Evolutionary conservation across 31 red algal genomes (phyloP).

Genomic region (Odonthalia washingtoniensis): DNA sequence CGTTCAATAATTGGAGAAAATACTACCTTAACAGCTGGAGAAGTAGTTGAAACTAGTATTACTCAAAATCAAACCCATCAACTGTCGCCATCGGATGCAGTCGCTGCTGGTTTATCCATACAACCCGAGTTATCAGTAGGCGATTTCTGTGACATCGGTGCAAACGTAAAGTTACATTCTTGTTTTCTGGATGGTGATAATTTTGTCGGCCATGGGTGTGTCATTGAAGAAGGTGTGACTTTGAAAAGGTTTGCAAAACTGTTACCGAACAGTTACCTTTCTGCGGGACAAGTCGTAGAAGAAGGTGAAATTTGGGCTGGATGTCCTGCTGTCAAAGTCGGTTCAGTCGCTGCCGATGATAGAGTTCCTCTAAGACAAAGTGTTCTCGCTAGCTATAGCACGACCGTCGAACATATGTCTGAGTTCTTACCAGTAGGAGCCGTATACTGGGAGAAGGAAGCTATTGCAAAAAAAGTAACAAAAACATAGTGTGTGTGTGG

Average conservation of each 20-base stretch:
- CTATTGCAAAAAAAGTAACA: constrained; percentile 11
- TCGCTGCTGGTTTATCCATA: constrained; percentile 45
- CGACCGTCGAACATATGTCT: constrained; percentile 39
- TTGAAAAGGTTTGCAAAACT: constrained; percentile 46
- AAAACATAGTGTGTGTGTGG: too few relatives aligned
- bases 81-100: constrained; percentile 59
- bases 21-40: constrained; percentile 57
- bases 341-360: constrained; percentile 52
- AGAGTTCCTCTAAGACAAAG: constrained; percentile 28
- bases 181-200: constrained; percentile 52
- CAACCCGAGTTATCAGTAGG: constrained; percentile 64
- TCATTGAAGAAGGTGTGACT: constrained; percentile 50
- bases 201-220: constrained; percentile 42
- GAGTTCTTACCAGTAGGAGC: constrained; percentile 75
- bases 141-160: constrained; percentile 55
- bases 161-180: constrained; percentile 37
- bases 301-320: constrained; percentile 66
- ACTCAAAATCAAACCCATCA: too few relatives aligned
- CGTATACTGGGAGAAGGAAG: constrained; percentile 68
- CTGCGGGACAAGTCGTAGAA: constrained; percentile 38
- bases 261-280: constrained; percentile 40
- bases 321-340: constrained; percentile 58
- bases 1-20: constrained; percentile 79
- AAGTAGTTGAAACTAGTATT: constrained; percentile 35
- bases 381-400: constrained; percentile 22